Percentiles rank a stretch among this genome's conserved stretches.
phyloP scores from a whole-genome alignment of 305 asterid genomes.

The Ilex paraguariensis region DNA sequence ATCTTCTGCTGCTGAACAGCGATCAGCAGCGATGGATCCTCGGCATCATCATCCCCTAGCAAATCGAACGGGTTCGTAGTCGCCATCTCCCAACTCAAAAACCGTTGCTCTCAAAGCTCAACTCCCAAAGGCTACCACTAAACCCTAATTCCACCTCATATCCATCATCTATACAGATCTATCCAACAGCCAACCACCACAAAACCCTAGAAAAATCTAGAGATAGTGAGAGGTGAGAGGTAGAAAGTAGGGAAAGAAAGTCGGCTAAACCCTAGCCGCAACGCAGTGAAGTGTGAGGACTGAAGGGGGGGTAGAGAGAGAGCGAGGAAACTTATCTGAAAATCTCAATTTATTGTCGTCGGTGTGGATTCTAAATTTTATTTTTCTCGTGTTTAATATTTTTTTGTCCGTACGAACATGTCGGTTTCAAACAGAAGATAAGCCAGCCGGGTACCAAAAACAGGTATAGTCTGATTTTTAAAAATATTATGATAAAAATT shows the following conservation, averaged over 20 bases:
- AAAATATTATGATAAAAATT: too few relatives aligned
- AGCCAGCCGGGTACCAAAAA: too few relatives aligned
- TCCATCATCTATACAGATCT: background rate
- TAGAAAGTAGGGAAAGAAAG: background rate
- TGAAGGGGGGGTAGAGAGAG: background rate
- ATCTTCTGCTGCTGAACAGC: constrained; percentile 53
- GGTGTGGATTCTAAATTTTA: background rate
- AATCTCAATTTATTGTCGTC: constrained; percentile 13
- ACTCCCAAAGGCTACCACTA: background rate
- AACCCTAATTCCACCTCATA: constrained; percentile 3
- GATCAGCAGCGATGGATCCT: constrained; percentile 61
- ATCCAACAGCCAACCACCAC: background rate
- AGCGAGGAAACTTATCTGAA: constrained; percentile 27
- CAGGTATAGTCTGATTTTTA: too few relatives aligned
- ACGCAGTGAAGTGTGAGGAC: constrained; percentile 13
- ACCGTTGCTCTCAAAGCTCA: background rate
- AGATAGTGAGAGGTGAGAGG: too few relatives aligned
- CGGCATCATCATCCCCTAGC: constrained; percentile 71
- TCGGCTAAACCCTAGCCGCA: constrained; percentile 83
- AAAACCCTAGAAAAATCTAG: too few relatives aligned
- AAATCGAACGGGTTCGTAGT: constrained; percentile 78
- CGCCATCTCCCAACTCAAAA: constrained; percentile 41
- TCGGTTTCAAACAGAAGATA: too few relatives aligned
- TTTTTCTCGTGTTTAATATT: too few relatives aligned
- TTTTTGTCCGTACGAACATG: too few relatives aligned